A percentile compares a stretch with the other conserved stretches of the same genome.
These are phyloP conservation scores for Carallia pectinifolia DNA, from an alignment of 345 rosid species.

Conservation along the genomic window DNA sequence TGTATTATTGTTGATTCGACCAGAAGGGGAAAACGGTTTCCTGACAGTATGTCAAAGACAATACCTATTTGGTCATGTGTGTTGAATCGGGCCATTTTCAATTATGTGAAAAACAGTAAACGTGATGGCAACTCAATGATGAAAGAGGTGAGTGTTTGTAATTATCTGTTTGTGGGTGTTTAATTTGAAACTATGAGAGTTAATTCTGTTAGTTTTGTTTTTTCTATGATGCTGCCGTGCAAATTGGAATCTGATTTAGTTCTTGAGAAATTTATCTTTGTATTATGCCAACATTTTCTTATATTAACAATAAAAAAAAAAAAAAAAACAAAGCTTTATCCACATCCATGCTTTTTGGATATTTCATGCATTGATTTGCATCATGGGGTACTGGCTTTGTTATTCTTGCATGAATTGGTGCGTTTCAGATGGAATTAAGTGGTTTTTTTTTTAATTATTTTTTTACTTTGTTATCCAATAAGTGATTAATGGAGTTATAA, in stretches of 20 bases:
- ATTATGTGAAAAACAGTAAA: slow-evolving; percentile 36
- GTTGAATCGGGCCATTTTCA: slow-evolving; percentile 59
- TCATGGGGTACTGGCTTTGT: no score
- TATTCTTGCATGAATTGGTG: background rate
- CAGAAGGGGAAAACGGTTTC: slow-evolving; percentile 86
- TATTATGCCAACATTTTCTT: no score
- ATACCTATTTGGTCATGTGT: slow-evolving; percentile 93
- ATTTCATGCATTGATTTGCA: no score
- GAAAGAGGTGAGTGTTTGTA: slow-evolving; percentile 41
- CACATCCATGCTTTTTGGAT: no score
- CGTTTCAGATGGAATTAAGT: background rate
- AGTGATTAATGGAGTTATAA: background rate
- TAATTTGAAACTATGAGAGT: no score
- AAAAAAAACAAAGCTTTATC: no score
- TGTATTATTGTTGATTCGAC: slow-evolving; percentile 86
- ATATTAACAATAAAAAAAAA: no score
- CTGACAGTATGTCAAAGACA: slow-evolving; percentile 95
- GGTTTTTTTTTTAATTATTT: background rate
- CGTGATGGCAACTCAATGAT: slow-evolving; percentile 19
- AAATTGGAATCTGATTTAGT: no score
- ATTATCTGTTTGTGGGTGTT: background rate
- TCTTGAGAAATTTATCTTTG: no score
- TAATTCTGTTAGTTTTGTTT: no score
- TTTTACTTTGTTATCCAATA: background rate
- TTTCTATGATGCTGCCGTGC: no score